Evolutionary conservation across 306 rosid species (phyloP).

Genomic region (Urtica urens): DNA sequence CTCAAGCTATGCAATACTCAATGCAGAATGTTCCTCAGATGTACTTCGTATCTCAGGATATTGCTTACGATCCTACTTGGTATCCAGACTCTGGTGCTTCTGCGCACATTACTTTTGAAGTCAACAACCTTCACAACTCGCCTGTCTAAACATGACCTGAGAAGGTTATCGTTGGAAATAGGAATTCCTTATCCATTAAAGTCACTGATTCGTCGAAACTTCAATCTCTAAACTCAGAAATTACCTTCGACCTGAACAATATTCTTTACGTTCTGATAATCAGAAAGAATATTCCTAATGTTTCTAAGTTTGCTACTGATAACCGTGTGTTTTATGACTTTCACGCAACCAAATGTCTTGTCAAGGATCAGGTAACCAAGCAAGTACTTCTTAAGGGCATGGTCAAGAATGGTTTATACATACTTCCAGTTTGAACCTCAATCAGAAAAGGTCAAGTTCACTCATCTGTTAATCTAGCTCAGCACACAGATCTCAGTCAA

Average conservation of each 20-base stretch:
- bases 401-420: not conserved
- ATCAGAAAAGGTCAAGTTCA: too few species aligned
- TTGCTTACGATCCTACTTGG: not conserved
- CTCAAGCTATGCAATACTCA: too few species aligned
- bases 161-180: not conserved
- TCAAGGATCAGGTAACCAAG: not conserved
- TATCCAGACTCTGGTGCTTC: not conserved
- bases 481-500: too few species aligned
- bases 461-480: too few species aligned
- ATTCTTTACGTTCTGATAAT: not conserved
- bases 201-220: not conserved
- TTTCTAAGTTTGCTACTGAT: not conserved
- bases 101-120: not conserved
- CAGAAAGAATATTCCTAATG: not conserved
- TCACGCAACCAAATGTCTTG: not conserved
- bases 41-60: not conserved
- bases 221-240: not conserved
- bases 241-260: not conserved
- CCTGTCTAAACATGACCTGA: not conserved
- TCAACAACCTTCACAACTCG: not conserved
- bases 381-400: not conserved
- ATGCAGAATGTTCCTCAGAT: too few species aligned
- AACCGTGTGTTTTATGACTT: not conserved
- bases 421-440: not conserved
- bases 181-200: not conserved